Evolutionary conservation across 1,284 basidiomycete genomes (phyloP), one percentile per base, ranked within the genome.

Genomic region (Sanghuangporus sanghuang): DNA sequence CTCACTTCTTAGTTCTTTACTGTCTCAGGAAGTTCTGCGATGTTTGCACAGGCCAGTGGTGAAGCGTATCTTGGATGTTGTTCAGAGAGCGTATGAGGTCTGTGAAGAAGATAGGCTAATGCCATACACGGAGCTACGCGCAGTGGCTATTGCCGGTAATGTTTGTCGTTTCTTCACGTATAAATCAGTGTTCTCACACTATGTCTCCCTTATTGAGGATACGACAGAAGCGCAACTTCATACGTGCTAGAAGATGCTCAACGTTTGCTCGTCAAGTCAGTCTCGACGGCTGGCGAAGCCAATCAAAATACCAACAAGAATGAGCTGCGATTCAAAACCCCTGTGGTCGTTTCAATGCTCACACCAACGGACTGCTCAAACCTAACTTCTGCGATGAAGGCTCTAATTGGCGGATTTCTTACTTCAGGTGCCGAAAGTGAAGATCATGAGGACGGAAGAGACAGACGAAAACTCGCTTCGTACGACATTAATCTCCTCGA

Each of bases 401-500:
- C 76, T 0, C 71, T 91, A 6, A 78, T 90, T 6, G 70, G 75
- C 1, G 80, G 83, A 0, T 85, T 90, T 66, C 72, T 84, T 0
- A 76, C 80, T 2, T 73, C 69, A 48, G 70, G 70, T 16, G 64
- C 66, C 1, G 67, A 71, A 12, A 71, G 70, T 36, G 69, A 71
- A 54, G 66, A 75, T 69, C 73, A 76, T 70, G 14, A 14, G 56
- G 61, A 62, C 16, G 59, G 21, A 46, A 36, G 27, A 27, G 14
- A 21, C 14, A 32, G 0, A 69, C 79, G 1, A 74, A 76, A 0
- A 83, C 72, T 89, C 21, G 85, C 85, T 1, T 78, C 72, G 35
- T 85, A 83, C 66, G 87, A 91, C 69, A 83, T 91, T 36, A 76
- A 76, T 57, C 70, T 82, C 18, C 77, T 90, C 14, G 74, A 76